These are phyloP conservation scores for Tetrapisispora arboricola DNA, from an alignment of 805 yeast species.

Conservation along the genomic window DNA sequence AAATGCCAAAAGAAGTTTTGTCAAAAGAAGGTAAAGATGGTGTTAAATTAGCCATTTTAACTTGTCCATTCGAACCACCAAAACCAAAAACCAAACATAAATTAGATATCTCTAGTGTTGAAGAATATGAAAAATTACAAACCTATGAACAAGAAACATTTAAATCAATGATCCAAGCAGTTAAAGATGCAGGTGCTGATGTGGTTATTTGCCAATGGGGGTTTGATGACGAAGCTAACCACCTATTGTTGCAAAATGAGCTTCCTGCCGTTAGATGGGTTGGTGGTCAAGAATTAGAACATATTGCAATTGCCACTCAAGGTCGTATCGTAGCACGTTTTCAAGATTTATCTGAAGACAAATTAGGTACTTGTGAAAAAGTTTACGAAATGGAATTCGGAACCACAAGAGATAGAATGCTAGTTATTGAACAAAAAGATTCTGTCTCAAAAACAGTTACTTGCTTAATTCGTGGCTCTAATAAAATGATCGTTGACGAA, in stretches of 20 bases:
- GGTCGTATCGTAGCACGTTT: slow-evolving; percentile 96
- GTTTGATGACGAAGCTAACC: slow-evolving; percentile 97
- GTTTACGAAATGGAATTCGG: slow-evolving; percentile 89
- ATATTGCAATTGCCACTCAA: slow-evolving; percentile 93
- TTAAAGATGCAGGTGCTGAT: slow-evolving; percentile 87
- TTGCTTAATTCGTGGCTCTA: slow-evolving; percentile 88
- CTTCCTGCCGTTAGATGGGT: slow-evolving; percentile 98
- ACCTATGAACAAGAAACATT: slow-evolving; percentile 87
- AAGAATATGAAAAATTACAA: slow-evolving; percentile 86
- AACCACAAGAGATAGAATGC: slow-evolving; percentile 92
- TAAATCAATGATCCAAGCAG: slow-evolving; percentile 76
- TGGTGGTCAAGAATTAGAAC: slow-evolving; percentile 93
- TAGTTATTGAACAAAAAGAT: slow-evolving; percentile 75
- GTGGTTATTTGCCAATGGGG: slow-evolving; percentile 99
- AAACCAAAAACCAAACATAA: slow-evolving; percentile 98
- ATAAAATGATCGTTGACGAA: slow-evolving; percentile 96
- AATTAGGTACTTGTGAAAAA: slow-evolving; percentile 79
- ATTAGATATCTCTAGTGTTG: slow-evolving; percentile 85
- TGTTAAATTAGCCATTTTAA: slow-evolving; percentile 85
- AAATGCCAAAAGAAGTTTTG: slow-evolving; percentile 73
- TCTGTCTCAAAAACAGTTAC: slow-evolving; percentile 84
- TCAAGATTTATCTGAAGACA: slow-evolving; percentile 74
- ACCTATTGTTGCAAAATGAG: slow-evolving; percentile 73
- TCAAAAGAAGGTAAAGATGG: slow-evolving; percentile 34
- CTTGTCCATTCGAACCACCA: slow-evolving; percentile 99